Conservation (phyloP, 495 filamentous ascomycete genomes). For the Penicillium pulvis region DNA sequence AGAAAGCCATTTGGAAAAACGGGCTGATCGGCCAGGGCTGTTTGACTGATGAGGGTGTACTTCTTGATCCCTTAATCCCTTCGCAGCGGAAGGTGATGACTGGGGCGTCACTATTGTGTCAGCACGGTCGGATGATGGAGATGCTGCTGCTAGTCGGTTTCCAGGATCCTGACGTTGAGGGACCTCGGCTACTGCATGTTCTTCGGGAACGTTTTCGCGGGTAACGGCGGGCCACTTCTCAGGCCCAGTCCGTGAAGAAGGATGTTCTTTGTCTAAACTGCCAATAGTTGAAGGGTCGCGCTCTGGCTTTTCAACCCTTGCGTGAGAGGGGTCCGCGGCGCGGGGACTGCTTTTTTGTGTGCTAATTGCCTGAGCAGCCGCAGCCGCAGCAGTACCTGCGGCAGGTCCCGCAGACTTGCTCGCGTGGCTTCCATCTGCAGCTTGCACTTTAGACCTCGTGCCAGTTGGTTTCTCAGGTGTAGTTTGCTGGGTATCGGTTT, state of each 20-base stretch:
- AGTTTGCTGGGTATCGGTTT: constrained; percentile 34
- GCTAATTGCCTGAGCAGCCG: constrained; percentile 35
- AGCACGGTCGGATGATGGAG: constrained; percentile 17
- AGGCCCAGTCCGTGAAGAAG: constrained; percentile 24
- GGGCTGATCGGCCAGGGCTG: constrained; percentile 69
- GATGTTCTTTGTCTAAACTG: constrained; percentile 10
- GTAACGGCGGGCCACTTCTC: constrained; percentile 64
- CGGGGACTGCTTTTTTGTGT: constrained; percentile 16
- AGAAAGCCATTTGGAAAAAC: constrained; percentile 65
- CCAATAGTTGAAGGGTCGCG: constrained; percentile 1
- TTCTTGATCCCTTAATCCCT: constrained; percentile 7
- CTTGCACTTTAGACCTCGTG: constrained; percentile 50
- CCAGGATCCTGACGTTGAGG: constrained; percentile 7
- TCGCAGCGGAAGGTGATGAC: constrained; percentile 13
- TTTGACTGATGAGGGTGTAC: constrained; percentile 43
- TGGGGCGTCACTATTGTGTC: constrained; percentile 18
- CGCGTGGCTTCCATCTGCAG: constrained; percentile 46
- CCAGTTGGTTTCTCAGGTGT: constrained; percentile 52
- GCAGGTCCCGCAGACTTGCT: constrained; percentile 36
- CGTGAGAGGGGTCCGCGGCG: constrained; percentile 5
- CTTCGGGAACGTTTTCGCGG: constrained; percentile 34
- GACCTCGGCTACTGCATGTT: neutral
- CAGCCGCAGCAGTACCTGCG: constrained; percentile 41
- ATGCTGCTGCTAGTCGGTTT: constrained; percentile 14
- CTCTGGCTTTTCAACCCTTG: constrained; percentile 11